phyloP scores from a whole-genome alignment of 345 rosid genomes.

The Eucalyptus regnans region DNA sequence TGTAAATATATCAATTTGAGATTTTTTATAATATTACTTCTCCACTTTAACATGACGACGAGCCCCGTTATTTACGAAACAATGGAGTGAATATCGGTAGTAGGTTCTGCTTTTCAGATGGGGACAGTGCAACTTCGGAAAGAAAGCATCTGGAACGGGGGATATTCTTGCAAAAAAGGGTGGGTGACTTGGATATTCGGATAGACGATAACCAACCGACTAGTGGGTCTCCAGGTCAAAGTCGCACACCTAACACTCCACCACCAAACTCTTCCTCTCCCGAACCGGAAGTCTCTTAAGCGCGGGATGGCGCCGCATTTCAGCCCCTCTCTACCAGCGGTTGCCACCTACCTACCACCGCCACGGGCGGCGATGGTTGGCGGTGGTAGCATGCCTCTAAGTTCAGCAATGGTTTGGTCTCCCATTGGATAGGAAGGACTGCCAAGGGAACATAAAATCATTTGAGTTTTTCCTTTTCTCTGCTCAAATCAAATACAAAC shows the following conservation, averaged over 20 bases:
- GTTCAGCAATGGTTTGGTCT: not conserved
- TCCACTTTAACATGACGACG: not conserved
- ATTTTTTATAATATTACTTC: too few relatives aligned
- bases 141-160: not conserved
- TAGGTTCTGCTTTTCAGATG: not conserved
- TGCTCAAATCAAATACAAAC: not conserved
- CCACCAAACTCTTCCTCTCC: not conserved
- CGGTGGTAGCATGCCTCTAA: not conserved
- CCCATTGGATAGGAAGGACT: not conserved
- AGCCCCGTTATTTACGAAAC: not conserved
- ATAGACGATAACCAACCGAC: not conserved
- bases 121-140: not conserved
- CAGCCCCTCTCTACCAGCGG: not conserved
- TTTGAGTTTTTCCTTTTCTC: not conserved
- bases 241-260: not conserved
- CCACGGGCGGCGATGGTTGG: not conserved
- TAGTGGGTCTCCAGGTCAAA: not conserved
- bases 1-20: fast-evolving
- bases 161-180: not conserved
- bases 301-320: not conserved
- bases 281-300: not conserved
- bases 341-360: not conserved
- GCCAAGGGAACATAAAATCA: fast-evolving
- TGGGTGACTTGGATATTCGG: not conserved
- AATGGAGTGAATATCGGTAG: not conserved